Base-by-base conservation (phyloP, 441 rosid species). In the Jatropha podagrica region DNA sequence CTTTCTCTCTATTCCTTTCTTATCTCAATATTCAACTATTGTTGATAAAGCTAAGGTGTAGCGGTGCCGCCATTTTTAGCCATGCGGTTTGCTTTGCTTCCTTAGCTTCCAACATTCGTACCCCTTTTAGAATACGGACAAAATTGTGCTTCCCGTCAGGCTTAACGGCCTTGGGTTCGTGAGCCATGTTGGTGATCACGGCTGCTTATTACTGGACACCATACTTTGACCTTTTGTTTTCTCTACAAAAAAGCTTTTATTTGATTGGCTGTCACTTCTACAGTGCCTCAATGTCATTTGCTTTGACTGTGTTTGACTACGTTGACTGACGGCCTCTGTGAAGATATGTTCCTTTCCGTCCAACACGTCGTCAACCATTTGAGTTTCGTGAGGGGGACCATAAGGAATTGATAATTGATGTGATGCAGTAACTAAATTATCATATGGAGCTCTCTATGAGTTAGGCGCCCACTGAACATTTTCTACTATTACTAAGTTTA, bases 41-140 rank as follows among this genome's bases (percentile, higher is more conserved):
- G 64, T 27, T 54, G 81, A 76, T 62, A 76, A 77, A 74, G 76
- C 61, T 71, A 66, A 40, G 82, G 87, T 74, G 77, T 71, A 74
- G 86, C 86, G 91, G 90, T 89, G 94, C 87, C 86, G 90, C 89
- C 89, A 87, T 86, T 90, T 84, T 78, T 78, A 88, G 90, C 90
- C 86, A 84, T 78, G 85, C 75, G 78, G 75, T 69, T 79, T 66
- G 78, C 79, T 84, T 83, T 86, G 98, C 85, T 93, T 92, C 90
- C 92, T 83, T 76, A 37, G 90, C 90, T 83, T 83, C 92, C 91
- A 86, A 89, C 95, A 91, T 88, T 85, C 90, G 89, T 82, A 79
- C 90, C 78, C 76, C 89, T 81, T 88, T 81, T 68, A 62, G 80
- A 76, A 89, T 90, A 85, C 80, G 77, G 91, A 88, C 97, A 93